Base-by-base conservation (phyloP, 2,329 filamentous ascomycete species). In the Sporothrix variecibatus region DNA sequence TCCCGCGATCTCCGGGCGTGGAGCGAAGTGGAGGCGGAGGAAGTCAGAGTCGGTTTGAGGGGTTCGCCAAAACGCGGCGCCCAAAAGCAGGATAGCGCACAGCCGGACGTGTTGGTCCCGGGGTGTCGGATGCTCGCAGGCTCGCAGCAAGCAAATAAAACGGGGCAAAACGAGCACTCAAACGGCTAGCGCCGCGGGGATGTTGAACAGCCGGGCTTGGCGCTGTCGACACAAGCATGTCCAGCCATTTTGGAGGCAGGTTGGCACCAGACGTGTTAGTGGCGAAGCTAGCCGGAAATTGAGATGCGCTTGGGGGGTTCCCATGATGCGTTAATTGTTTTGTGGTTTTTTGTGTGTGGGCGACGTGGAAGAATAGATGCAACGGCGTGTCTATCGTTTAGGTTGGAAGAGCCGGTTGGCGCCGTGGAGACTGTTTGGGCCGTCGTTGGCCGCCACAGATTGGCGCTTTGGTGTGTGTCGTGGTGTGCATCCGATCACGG, bases 261-360 rank as follows among this genome's bases (percentile, higher is more conserved):
- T 17, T 46, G 62, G n/a, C 34, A 46, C 20, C 2, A 28, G 23
- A 6, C 43, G 26, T 68, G 65, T 68, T 51, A 51, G 65, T 68
- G 40, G 26, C 23, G 20, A 51, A n/a, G 43, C 65, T 68, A 70
- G 23, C 67, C 67, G 65, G 65, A 69, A 69, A 69, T 69, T 51
- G 65, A 69, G 6, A 53, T 20, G 28, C 65, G 40, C 17, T 28
- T 34, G 34, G 34, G 23, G 65, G 11, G n/a, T 23, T 67, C 38
- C 62, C 40, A 67, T 67, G 62, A 28, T 67, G 20, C 62, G 7
- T 67, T 67, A 28, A 17, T 64, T n/a, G 3, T 34, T 34, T 7
- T 34, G n/a, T n/a, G n/a, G n/a, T n/a, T n/a, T 34, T 34, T 34
- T 34, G 34, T 34, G 31, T 64, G 31, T 38, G 26, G 26, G 15